phyloP scores from a whole-genome alignment of 306 rosid genomes.

The Astragalus membranaceus region DNA sequence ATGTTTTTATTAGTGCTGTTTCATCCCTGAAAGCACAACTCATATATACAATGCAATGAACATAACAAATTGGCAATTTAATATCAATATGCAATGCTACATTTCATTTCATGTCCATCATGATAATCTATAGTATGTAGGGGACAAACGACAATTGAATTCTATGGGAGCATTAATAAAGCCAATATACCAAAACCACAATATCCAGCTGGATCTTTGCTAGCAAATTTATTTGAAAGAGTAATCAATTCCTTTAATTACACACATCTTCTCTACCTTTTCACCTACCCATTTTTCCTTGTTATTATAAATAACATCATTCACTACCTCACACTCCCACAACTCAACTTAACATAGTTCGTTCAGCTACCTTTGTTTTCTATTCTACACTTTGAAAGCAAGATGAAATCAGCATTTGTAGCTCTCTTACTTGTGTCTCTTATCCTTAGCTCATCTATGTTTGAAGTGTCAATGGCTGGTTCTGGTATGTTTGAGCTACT shows the following conservation, averaged over 20 bases:
- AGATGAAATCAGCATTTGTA: conserved; percentile 49
- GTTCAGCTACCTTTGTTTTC: background rate
- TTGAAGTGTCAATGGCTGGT: conserved; percentile 38
- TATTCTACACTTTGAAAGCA: background rate
- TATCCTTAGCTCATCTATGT: conserved; percentile 46
- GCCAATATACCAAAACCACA: conserved; percentile 24
- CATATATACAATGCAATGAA: conserved; percentile 22
- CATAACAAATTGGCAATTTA: background rate
- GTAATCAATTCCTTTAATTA: background rate
- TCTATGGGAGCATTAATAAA: background rate
- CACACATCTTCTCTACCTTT: background rate
- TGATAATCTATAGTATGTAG: background rate
- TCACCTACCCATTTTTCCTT: conserved; percentile 16
- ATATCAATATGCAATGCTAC: conserved; percentile 9
- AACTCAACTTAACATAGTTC: background rate
- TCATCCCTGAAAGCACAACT: conserved; percentile 9
- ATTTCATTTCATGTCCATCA: conserved; percentile 3
- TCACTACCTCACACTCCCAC: background rate
- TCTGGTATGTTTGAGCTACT: conserved; percentile 43
- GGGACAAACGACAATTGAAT: conserved; percentile 9
- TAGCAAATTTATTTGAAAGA: background rate
- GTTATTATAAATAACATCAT: conserved; percentile 22
- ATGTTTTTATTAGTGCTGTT: background rate
- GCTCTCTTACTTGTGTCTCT: conserved; percentile 48
- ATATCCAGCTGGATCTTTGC: conserved; percentile 28